These are phyloP conservation scores for Podospora anserina DNA, from an alignment of 495 filamentous ascomycete genomes.

Conservation along the genomic window DNA sequence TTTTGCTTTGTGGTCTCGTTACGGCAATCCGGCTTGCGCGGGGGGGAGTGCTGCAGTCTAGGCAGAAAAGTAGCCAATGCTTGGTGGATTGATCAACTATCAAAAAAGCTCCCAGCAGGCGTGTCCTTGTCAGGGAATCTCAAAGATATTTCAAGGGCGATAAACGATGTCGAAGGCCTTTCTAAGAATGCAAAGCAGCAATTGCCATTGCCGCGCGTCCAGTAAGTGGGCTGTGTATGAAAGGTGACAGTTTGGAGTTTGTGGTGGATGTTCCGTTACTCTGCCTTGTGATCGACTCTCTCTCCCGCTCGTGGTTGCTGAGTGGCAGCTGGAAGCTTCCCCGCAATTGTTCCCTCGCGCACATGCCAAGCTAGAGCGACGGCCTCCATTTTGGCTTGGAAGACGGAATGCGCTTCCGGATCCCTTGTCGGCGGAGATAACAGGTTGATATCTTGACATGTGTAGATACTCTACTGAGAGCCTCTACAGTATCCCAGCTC, in stretches of 20 bases:
- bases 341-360: background rate
- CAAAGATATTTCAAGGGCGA: background rate
- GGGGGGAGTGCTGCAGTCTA: background rate
- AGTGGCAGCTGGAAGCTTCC: background rate
- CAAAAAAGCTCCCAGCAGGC: background rate
- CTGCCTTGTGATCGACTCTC: background rate
- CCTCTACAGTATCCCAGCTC: background rate
- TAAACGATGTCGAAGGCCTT: background rate
- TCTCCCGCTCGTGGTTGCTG: background rate
- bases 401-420: conserved; percentile 3
- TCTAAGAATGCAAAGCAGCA: background rate
- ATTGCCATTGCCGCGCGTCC: conserved; percentile 1
- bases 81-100: background rate
- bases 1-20: background rate
- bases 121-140: background rate
- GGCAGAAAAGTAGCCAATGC: background rate
- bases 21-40: conserved; percentile 4
- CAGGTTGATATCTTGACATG: background rate
- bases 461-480: background rate
- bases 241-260: background rate
- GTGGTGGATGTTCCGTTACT: background rate
- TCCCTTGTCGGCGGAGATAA: background rate
- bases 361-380: background rate
- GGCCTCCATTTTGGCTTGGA: background rate
- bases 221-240: conserved; percentile 2